A percentile compares a stretch with the other conserved stretches of the same genome.
Conservation (phyloP, 305 asterid genomes). For the Fraxinus dipetala region DNA sequence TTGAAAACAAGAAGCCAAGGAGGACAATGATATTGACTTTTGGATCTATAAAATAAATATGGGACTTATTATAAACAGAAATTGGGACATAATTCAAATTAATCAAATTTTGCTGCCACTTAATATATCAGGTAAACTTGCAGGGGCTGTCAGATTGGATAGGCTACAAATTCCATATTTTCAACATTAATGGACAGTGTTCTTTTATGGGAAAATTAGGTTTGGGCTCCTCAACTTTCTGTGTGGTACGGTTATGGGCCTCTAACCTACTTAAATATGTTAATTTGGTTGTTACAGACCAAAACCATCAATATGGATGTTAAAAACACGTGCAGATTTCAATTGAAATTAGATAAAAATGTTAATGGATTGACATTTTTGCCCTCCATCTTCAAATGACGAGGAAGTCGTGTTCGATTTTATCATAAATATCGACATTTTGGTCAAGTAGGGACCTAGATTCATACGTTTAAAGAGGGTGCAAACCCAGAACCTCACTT, state of each 20-base stretch:
- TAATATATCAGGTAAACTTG: not conserved
- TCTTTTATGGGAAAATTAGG: not conserved
- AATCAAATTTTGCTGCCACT: not conserved
- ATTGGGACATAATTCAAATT: not conserved
- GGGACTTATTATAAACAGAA: not conserved
- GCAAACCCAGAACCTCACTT: not conserved
- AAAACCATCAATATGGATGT: not conserved
- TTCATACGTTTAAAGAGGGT: not conserved
- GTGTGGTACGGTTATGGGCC: not conserved
- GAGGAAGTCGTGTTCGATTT: not conserved
- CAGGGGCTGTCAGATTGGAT: not conserved
- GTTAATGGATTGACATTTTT: not conserved
- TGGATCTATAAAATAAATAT: not conserved
- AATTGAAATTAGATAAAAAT: not conserved
- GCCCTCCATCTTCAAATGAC: not conserved
- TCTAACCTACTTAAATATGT: not conserved
- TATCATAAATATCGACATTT: not conserved
- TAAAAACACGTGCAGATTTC: not conserved
- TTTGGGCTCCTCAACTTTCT: not conserved
- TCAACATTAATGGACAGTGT: not conserved
- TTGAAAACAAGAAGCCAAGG: not conserved
- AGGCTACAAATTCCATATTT: not conserved
- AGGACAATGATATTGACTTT: not conserved
- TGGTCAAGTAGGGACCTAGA: not conserved
- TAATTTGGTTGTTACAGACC: not conserved